These are phyloP conservation scores for Debaryomyces sp. DNA, from an alignment of 1,139 yeast species.

Conservation along the genomic window DNA sequence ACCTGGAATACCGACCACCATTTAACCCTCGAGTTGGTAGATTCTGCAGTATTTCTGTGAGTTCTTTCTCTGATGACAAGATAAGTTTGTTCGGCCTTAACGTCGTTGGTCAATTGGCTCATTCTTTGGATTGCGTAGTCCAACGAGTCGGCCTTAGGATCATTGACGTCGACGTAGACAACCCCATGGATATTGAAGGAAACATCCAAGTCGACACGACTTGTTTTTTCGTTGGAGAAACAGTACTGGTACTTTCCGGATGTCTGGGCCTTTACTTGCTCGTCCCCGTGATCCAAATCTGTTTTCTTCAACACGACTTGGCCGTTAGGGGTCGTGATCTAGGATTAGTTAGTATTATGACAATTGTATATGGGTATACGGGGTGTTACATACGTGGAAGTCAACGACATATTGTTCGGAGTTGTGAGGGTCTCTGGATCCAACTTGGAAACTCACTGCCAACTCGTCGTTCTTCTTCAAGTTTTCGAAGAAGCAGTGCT, in stretches of 20 bases:
- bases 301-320: slow-evolving; percentile 51
- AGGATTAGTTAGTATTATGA: slow-evolving; percentile 13
- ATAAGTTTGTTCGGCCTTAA: slow-evolving; percentile 90
- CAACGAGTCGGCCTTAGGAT: slow-evolving; percentile 78
- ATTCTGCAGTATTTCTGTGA: slow-evolving; percentile 97
- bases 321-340: slow-evolving; percentile 62
- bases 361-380: background rate
- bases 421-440: slow-evolving; percentile 81
- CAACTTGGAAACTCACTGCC: slow-evolving; percentile 90
- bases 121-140: slow-evolving; percentile 84
- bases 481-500: slow-evolving; percentile 85
- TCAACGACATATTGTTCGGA: slow-evolving; percentile 79
- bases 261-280: slow-evolving; percentile 61
- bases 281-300: slow-evolving; percentile 81
- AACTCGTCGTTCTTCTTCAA: slow-evolving; percentile 84
- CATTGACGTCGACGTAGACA: slow-evolving; percentile 82
- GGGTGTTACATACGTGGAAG: slow-evolving; percentile 50
- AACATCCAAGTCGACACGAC: slow-evolving; percentile 80
- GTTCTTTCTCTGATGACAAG: slow-evolving; percentile 95
- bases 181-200: slow-evolving; percentile 96
- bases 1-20: slow-evolving; percentile 98
- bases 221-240: slow-evolving; percentile 82
- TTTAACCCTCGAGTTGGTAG: slow-evolving; percentile 94
- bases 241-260: slow-evolving; percentile 86
- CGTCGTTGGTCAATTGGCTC: slow-evolving; percentile 77